Conservation (phyloP, 352 stramenopile species). For the Globisporangium parvum region DNA sequence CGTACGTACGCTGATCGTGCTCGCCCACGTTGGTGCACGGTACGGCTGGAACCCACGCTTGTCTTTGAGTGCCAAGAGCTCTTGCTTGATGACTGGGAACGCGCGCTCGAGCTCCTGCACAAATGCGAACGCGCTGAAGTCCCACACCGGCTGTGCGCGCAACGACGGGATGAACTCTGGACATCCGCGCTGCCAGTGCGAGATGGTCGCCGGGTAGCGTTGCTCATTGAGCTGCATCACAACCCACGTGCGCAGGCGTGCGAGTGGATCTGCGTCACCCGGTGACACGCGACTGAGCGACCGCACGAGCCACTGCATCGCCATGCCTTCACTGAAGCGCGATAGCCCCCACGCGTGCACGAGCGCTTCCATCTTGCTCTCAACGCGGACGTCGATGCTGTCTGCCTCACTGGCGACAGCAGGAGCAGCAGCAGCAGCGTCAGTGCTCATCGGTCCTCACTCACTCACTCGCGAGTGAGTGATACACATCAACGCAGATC, state of each 20-base stretch:
- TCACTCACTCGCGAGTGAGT: no score
- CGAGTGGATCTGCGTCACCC: constrained; percentile 18
- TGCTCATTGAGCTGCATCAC: constrained; percentile 62
- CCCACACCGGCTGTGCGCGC: constrained; percentile 41
- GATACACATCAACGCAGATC: not conserved
- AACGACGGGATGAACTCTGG: constrained; percentile 55
- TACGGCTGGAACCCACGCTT: constrained; percentile 70
- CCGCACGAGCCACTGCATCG: constrained; percentile 47
- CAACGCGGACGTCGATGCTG: constrained; percentile 8
- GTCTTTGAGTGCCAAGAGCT: constrained; percentile 47
- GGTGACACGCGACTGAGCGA: constrained; percentile 16
- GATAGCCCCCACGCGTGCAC: constrained; percentile 56
- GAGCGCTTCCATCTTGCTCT: constrained; percentile 35
- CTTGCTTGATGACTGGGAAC: constrained; percentile 46
- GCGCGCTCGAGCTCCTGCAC: constrained; percentile 39
- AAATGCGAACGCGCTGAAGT: constrained; percentile 36
- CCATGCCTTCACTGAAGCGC: constrained; percentile 59
- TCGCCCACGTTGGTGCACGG: constrained; percentile 64
- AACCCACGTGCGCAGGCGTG: constrained; percentile 55
- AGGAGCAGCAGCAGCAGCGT: constrained; percentile 1
- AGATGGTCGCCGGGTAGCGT: constrained; percentile 18
- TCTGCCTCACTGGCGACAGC: not conserved
- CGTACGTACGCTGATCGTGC: constrained; percentile 35
- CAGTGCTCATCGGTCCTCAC: not conserved
- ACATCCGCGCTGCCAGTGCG: constrained; percentile 58